Base-by-base conservation (phyloP, 805 yeast genomes). In the Kuraishia ogatae region DNA sequence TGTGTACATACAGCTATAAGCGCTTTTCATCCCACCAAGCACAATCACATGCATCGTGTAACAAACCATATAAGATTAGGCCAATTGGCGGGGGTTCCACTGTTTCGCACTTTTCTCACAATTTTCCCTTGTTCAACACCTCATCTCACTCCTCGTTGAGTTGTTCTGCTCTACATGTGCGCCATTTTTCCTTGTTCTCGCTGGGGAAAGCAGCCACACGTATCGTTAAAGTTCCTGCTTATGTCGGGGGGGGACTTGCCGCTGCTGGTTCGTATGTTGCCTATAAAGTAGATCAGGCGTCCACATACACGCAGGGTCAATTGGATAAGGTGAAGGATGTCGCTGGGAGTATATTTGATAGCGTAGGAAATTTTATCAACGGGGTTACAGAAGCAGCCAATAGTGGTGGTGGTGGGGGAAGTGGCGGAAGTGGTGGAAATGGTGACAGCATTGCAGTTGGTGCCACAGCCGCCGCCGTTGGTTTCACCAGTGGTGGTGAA, bases 231-330 rank as follows among this genome's bases (percentile, higher is more conserved):
- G 67, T 86, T 1, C 97, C 97, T 0, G 93, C 90, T 0, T 85
- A 85, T 58, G 72, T 91, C 0, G 98, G 97, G 1, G 92, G 96
- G 7, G 91, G 96, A 0, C 70, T 91, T 39, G 97, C 96, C 2
- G 98, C 97, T 11, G 97, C 96, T 7, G 96, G 97, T 0, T 86
- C 96, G 2, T 94, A 91, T 66, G 84, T 93, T 52, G 90, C 92
- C 20, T 92, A 92, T 68, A 93, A 94, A 67, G 87, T 92, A 10
- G 96, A 91, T 54, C 96, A 93, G 68, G 96, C 96, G 1, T 77
- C 89, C 0, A 75, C 68, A 46, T 89, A 80, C 62, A 82, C 97
- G 0, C 76, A 76, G 54, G 96, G 87, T 57, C 82, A 82, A 64
- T 62, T 93, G 49, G 74, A 76, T 8, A 75, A 82, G 56, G 73